Conservation (phyloP, 1,139 yeast species). For the Blastobotrys arbuscula region DNA sequence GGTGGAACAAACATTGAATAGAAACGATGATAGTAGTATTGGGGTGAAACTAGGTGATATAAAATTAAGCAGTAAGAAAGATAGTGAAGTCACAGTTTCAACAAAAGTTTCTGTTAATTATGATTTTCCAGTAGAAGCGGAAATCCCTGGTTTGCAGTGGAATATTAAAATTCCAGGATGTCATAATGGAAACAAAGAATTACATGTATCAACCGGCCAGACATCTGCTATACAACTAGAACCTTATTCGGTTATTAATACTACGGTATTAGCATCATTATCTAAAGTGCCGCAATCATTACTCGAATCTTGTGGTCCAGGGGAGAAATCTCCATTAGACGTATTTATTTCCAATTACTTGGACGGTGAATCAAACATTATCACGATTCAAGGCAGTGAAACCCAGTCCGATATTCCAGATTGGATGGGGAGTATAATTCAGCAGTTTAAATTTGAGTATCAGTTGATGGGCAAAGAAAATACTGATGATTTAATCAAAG, state of each 20-base stretch:
- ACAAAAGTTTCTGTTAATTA: constrained; percentile 17
- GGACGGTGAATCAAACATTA: constrained; percentile 18
- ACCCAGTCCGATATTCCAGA: constrained; percentile 17
- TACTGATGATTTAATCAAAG: constrained; percentile 23
- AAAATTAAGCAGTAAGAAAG: background rate
- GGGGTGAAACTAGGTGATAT: constrained; percentile 8
- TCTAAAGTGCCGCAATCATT: constrained; percentile 17
- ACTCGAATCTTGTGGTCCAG: constrained; percentile 19
- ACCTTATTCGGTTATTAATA: constrained; percentile 17
- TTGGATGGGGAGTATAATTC: constrained; percentile 20
- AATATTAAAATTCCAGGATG: constrained; percentile 25
- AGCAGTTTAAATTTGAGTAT: constrained; percentile 15
- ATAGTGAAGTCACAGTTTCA: constrained; percentile 16
- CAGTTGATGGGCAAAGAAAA: constrained; percentile 18
- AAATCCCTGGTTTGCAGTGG: constrained; percentile 25
- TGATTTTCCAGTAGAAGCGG: constrained; percentile 17
- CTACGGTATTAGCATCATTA: constrained; percentile 19
- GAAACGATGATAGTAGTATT: constrained; percentile 10
- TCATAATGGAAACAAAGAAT: constrained; percentile 10
- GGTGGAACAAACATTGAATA: constrained; percentile 19
- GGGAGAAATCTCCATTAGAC: constrained; percentile 23
- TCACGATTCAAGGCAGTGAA: constrained; percentile 19
- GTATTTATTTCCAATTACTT: constrained; percentile 21
- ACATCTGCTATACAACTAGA: constrained; percentile 19
- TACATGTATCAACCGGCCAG: constrained; percentile 19